Conservation (phyloP, 2,329 filamentous ascomycete species). For the Pseudogymnoascus sp. region DNA sequence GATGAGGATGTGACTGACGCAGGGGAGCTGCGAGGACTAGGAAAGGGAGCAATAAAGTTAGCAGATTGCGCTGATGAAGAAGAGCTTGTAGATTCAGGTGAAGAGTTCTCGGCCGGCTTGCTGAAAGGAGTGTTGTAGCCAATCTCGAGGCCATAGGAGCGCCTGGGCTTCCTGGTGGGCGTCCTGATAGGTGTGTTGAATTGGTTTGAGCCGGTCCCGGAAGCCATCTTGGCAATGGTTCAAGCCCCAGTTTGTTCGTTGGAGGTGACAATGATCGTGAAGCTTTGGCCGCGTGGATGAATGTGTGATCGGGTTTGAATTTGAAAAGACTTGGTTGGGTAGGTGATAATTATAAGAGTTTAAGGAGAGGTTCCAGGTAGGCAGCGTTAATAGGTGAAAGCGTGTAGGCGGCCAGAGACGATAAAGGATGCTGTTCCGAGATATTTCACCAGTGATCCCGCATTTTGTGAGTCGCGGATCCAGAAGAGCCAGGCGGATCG, state of each 20-base stretch:
- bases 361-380: not conserved
- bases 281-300: not conserved
- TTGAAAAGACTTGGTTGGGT: not conserved
- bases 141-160: not conserved
- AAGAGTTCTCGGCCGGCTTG: not conserved
- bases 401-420: not conserved
- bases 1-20: constrained; percentile 12
- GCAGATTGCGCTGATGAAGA: constrained; percentile 15
- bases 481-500: not conserved
- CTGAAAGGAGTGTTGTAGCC: constrained; percentile 2
- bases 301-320: not conserved
- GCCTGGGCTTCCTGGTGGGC: not conserved
- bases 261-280: not conserved
- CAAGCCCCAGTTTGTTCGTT: not conserved
- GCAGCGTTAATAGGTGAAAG: not conserved
- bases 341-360: not conserved
- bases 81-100: not conserved
- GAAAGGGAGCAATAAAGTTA: constrained; percentile 18
- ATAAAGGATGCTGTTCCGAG: not conserved
- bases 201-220: not conserved
- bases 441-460: not conserved
- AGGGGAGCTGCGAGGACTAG: constrained; percentile 16
- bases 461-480: not conserved
- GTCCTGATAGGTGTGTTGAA: not conserved
- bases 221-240: not conserved